Evolutionary conservation across 805 yeast species (phyloP).

Genomic region (Wickerhamomyces hampshirensis): DNA sequence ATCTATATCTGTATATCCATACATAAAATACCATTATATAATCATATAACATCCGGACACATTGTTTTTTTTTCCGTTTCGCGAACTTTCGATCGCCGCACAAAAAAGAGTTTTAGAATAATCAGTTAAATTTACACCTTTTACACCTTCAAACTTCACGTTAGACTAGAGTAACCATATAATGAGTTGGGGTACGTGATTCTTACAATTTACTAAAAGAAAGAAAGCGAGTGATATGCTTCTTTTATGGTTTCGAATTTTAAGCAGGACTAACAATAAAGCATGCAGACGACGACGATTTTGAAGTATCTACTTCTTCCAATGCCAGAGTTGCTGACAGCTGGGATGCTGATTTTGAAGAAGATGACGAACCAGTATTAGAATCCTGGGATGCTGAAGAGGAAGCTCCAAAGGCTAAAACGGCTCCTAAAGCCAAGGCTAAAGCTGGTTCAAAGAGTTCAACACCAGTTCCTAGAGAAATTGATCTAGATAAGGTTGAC

Average conservation of each 20-base stretch:
- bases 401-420: slow-evolving; percentile 33
- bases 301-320: slow-evolving; percentile 57
- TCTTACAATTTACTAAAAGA: neutral
- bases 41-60: neutral
- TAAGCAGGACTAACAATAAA: neutral
- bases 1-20: no score
- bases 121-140: neutral
- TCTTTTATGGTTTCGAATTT: no score
- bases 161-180: neutral
- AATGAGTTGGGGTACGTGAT: neutral
- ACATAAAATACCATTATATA: no score
- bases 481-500: slow-evolving; percentile 67
- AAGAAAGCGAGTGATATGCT: neutral
- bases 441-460: slow-evolving; percentile 29
- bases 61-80: neutral
- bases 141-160: neutral
- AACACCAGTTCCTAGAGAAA: slow-evolving; percentile 30
- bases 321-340: slow-evolving; percentile 55
- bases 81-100: no score
- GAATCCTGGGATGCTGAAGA: slow-evolving; percentile 91
- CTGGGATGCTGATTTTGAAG: slow-evolving; percentile 74
- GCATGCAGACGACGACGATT: slow-evolving; percentile 76
- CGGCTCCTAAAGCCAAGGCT: slow-evolving; percentile 24
- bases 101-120: no score
- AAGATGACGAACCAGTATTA: slow-evolving; percentile 70